Base-by-base conservation (phyloP, 495 filamentous ascomycete species). In the Chaetomium cochliodes region DNA sequence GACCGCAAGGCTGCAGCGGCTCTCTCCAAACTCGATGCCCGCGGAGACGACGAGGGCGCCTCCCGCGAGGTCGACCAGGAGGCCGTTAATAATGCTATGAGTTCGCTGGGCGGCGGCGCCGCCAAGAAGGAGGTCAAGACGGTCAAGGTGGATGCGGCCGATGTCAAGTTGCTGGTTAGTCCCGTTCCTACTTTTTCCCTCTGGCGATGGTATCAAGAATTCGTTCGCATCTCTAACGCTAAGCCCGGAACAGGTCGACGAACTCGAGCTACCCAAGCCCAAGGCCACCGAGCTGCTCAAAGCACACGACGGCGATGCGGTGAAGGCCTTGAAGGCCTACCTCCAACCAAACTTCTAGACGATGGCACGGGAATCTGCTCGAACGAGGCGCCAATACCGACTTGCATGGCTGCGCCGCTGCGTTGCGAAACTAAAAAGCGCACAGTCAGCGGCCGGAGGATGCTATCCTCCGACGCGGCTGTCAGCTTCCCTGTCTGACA, bases 1-100 rank as follows among this genome's bases (percentile, higher is more conserved):
- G 92, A 94, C 79, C 90, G 92, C 75, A 96, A 94, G 78, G 90
- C 93, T 23, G 92, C 92, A 62, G 91, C 90, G 28, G 92, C 93
- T 20, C 86, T 96, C 69, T 87, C 85, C 65, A 85, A 86, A 61
- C 88, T 96, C 60, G 88, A 93, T 68, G 75, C 84, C 28, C 77
- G 73, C 41, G 78, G 77, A 64, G 87, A 87, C 62, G 89, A 88
- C 58, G 80, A 84, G 8, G 78, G 79, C n/a, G 66, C 78, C 25
- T 60, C 77, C 8, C 82, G 83, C 65, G 85, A 88, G 39, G 85
- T 90, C 66, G 90, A 96, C 68, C 84, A 90, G 58, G 92, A 94
- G 67, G 93, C 92, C 28, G 81, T 96, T 25, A 87, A 85, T 44
- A 89, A 91, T 73, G 93, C 93, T 15, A 93, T 98, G 85, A 86